Base-by-base conservation (phyloP, 176 grass and related monocot species). In the Coix lacrymajobi region DNA sequence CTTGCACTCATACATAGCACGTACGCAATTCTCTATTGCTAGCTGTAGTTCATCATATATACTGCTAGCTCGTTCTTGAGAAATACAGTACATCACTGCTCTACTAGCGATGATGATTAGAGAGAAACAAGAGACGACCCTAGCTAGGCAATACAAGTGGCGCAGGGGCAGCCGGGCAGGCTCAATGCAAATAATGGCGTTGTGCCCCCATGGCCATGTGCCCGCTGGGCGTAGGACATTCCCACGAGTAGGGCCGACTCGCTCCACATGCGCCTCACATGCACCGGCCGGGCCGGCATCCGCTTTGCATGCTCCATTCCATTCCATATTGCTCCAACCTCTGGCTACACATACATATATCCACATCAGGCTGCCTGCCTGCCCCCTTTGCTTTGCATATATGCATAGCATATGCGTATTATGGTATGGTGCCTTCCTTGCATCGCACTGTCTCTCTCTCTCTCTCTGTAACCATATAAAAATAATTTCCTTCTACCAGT, bases 231-330 rank as follows among this genome's bases (percentile, higher is more conserved):
- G 85, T 85, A 93, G 85, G 91, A 93, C 91, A 93, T 93, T 93
- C 77, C 85, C 87, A 75, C 66, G 33, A 83, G 49, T 60, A 89
- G 46, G 66, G 16, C 48, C 41, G 79, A 87, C n/a, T 90, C 67
- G 51, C 73, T 81, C 88, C 91, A 93, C 88, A 87, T 93, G 91
- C 85, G 67, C 56, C 70, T 85, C 87, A 90, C 91, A 93, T 93
- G 91, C 87, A 31, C 38, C 77, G 75, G 28, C 80, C 49, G 52
- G 46, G 6, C 6, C 17, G 48, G 15, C 45, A 17, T 63, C 61
- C 29, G 28, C 61, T 64, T 64, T 64, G 68, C 68, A 44, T 43
- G n/a, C 15, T 13, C 66, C 31, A 7, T 7, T 73, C 61, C 52
- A 31, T 12, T 9, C 3, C 20, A 28, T 6, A 28, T 6, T 29